phyloP scores from a whole-genome alignment of 2,329 filamentous ascomycete genomes.

The Paraconiothyrium brasiliense region DNA sequence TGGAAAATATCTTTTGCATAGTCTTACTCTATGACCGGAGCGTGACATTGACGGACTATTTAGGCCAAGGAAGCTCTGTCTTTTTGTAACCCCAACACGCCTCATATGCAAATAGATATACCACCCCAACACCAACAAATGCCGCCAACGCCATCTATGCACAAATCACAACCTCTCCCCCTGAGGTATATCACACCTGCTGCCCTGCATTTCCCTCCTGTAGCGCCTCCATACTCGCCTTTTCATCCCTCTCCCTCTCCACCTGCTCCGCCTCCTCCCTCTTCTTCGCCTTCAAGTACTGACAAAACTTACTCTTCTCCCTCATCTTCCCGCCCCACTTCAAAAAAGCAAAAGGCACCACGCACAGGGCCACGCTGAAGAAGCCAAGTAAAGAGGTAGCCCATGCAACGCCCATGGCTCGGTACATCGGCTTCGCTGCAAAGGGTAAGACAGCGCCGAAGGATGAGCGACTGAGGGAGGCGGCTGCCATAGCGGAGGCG shows the following conservation, averaged over 20 bases:
- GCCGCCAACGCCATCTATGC: no score
- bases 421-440: constrained; percentile 67
- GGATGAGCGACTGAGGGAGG: constrained; percentile 78
- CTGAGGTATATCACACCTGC: background rate
- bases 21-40: no score
- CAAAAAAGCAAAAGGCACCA: constrained; percentile 69
- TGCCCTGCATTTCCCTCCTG: background rate
- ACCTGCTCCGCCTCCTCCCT: constrained; percentile 37
- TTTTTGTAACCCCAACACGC: no score
- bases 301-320: constrained; percentile 68
- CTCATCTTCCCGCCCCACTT: constrained; percentile 64
- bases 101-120: no score
- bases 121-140: no score
- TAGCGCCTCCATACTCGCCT: constrained; percentile 12
- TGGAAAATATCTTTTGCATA: no score
- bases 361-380: constrained; percentile 58
- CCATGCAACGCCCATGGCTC: constrained; percentile 75
- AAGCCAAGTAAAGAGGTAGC: constrained; percentile 62
- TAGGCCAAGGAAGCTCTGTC: no score
- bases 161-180: no score
- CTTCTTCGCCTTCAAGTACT: constrained; percentile 60
- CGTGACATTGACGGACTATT: no score
- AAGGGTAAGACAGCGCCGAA: constrained; percentile 73
- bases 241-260: constrained; percentile 29
- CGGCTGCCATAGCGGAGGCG: constrained; percentile 81